A percentile compares a stretch with the other conserved stretches of the same genome.
Evolutionary conservation across 169 alveolate genomes (phyloP).

Genomic region (Plasmodium cynomolgi): DNA sequence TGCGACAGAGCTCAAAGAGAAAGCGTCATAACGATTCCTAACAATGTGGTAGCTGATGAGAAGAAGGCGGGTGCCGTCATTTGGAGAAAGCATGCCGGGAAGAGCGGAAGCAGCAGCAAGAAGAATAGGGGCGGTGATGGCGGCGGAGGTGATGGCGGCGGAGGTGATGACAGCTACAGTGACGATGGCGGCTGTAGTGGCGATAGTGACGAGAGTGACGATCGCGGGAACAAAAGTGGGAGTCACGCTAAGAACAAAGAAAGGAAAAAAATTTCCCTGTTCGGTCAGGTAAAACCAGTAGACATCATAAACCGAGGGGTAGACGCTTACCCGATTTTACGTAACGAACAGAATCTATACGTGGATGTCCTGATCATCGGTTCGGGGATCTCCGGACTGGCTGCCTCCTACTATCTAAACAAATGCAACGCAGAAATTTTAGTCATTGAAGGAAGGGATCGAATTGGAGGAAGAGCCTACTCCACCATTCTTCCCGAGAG

Average conservation of each 20-base stretch:
- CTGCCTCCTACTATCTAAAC: constrained; percentile 81
- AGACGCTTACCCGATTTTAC: constrained; percentile 6
- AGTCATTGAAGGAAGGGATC: constrained; percentile 81
- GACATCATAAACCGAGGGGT: constrained; percentile 61
- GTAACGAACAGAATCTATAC: constrained; percentile 30
- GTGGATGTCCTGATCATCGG: constrained; percentile 84
- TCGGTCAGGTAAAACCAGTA: constrained; percentile 68
- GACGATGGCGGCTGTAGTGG: neutral
- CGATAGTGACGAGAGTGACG: neutral
- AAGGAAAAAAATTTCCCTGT: constrained; percentile 31
- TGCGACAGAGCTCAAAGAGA: neutral
- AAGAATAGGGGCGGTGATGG: neutral
- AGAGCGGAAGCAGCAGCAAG: neutral
- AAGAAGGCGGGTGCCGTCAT: neutral
- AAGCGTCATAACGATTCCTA: neutral
- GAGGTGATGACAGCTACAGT: neutral
- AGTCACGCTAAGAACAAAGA: neutral
- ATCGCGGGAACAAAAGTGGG: neutral
- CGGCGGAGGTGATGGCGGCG: neutral
- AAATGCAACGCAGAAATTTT: constrained; percentile 75
- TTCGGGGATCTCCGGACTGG: constrained; percentile 84
- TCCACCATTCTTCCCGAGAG: constrained; percentile 78
- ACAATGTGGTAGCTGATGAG: neutral
- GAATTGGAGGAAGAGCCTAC: constrained; percentile 85
- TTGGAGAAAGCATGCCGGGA: neutral